Evolutionary conservation across 345 rosid species (phyloP), one percentile per base, ranked within the genome.

Genomic region (Barbarea vulgaris): DNA sequence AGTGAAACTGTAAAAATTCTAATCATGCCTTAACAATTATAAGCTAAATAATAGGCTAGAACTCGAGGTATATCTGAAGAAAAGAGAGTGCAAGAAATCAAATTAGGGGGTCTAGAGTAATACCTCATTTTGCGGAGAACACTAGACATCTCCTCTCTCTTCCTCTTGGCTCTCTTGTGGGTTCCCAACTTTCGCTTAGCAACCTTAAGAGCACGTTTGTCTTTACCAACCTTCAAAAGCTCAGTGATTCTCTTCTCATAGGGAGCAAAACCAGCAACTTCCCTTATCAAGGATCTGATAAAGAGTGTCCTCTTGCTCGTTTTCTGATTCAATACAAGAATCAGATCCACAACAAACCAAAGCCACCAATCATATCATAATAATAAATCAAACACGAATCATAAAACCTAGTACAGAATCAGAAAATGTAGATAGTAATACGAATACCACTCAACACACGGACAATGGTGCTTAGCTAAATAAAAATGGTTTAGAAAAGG

Each of bases 121-220:
- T 27, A 79, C 82, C 82, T 74, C 64, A 39, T 28, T 56, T 79
- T 79, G 63, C 82, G 79, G 79, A 79, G 79, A 79, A 74, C 76
- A 15, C 74, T 69, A 6, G 82, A 79, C 82, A 79, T 79, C 68
- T 79, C 82, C 79, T 79, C 79, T 74, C 82, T 79, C 82, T 79
- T 79, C 64, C 75, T 48, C 82, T 79, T 79, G 53, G 82, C 82
- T 57, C 82, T 79, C 79, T 79, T 79, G 79, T 79, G 79, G 11
- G 82, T 79, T 3, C 82, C 82, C 72, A 79, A 57, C 82, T 79
- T 79, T 0, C 82, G 28, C 79, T 79, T 79, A 9, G 82, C 82
- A 7, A 79, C 79, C 72, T 79, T 79, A 21, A 79, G 82, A 33
- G 82, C 82, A 48, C 82, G 72, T 9, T 79, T 79, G 72, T 79